Percentiles rank a stretch among this genome's conserved stretches.
Conservation (phyloP, 2,329 filamentous ascomycete genomes). For the Rhexocercosporidium sp. region DNA sequence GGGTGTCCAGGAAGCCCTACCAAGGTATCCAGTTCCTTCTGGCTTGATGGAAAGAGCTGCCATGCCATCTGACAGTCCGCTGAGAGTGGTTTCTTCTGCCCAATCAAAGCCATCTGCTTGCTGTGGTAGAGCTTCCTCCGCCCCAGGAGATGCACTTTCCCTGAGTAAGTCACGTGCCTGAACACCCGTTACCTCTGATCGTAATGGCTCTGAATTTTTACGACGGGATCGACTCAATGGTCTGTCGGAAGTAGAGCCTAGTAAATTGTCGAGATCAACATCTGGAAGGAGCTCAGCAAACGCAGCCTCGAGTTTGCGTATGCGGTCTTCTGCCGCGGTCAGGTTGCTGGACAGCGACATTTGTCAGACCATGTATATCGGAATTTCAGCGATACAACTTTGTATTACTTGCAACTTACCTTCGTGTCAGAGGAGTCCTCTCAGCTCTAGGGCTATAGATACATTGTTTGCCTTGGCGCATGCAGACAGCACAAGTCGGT, state of each 20-base stretch:
- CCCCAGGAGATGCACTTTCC: background rate
- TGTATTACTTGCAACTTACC: background rate
- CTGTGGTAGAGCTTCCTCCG: constrained; percentile 27
- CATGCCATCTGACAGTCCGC: constrained; percentile 42
- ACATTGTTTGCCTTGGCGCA: constrained; percentile 47
- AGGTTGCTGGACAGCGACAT: constrained; percentile 35
- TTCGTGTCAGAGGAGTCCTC: constrained; percentile 47
- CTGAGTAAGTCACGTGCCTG: background rate
- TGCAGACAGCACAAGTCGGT: constrained; percentile 46
- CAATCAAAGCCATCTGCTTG: constrained; percentile 34
- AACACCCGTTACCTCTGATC: background rate
- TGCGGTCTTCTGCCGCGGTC: constrained; percentile 28
- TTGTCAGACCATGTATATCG: background rate
- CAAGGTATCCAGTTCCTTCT: constrained; percentile 44
- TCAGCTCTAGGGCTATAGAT: constrained; percentile 49
- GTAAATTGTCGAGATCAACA: constrained; percentile 27
- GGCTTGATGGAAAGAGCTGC: constrained; percentile 45
- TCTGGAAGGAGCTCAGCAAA: constrained; percentile 25
- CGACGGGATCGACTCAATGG: background rate
- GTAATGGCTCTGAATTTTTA: background rate
- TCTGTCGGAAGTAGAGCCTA: background rate
- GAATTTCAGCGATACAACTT: too few species aligned
- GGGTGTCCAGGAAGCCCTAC: constrained; percentile 10
- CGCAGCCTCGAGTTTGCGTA: constrained; percentile 23
- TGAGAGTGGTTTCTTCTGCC: constrained; percentile 23